These are phyloP conservation scores for Adansonia rubrostipa DNA, from an alignment of 441 rosid species.

Conservation along the genomic window DNA sequence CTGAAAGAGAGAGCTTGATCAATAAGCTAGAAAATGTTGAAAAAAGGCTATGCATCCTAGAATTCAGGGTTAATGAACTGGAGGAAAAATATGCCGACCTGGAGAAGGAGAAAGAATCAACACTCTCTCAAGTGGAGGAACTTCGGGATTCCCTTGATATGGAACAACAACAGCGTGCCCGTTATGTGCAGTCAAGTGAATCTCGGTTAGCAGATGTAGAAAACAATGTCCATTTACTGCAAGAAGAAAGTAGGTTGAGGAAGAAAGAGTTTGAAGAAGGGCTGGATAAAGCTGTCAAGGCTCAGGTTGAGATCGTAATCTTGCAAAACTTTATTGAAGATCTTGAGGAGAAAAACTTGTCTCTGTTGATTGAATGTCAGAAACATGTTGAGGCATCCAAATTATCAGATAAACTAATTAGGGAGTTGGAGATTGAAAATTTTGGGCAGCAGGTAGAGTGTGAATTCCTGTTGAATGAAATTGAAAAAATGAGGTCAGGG, in stretches of 20 bases:
- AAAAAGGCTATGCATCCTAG: conserved; percentile 64
- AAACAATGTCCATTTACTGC: conserved; percentile 63
- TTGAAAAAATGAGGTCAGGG: conserved; percentile 58
- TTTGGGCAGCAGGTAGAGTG: conserved; percentile 77
- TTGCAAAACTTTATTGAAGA: conserved; percentile 70
- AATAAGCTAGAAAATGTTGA: conserved; percentile 54
- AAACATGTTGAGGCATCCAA: conserved; percentile 63
- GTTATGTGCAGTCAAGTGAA: conserved; percentile 58
- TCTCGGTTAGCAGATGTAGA: conserved; percentile 73
- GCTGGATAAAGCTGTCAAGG: conserved; percentile 66
- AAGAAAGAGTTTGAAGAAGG: conserved; percentile 83
- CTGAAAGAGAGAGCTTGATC: conserved; percentile 53
- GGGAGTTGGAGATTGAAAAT: conserved; percentile 69
- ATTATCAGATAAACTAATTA: conserved; percentile 56
- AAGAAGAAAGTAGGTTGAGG: conserved; percentile 66
- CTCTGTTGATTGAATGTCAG: conserved; percentile 62
- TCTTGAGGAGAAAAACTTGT: conserved; percentile 60
- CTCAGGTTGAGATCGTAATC: conserved; percentile 69
- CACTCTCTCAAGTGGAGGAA: conserved; percentile 56
- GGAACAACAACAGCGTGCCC: conserved; percentile 65
- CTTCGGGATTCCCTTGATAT: conserved; percentile 59
- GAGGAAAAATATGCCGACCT: conserved; percentile 53
- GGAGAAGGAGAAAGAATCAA: conserved; percentile 54
- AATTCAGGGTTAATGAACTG: conserved; percentile 59
- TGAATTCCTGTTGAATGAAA: conserved; percentile 70